A percentile compares a stretch with the other conserved stretches of the same genome.
Conservation (phyloP, 2,329 filamentous ascomycete genomes). For the Phialocephala sp. region DNA sequence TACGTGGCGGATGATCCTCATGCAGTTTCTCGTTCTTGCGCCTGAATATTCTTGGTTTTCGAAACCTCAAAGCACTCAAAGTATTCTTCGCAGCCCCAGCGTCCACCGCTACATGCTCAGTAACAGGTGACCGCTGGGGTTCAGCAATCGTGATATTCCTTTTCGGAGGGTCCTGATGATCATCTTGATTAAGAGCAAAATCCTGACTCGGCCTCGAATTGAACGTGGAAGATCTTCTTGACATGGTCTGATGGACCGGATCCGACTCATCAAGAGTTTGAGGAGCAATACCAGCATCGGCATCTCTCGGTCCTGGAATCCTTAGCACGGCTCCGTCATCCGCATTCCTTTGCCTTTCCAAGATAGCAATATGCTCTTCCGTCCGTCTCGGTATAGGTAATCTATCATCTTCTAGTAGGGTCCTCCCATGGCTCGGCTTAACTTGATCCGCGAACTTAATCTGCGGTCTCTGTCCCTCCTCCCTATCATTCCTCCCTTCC, state of each 20-base stretch:
- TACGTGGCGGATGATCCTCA: slow-evolving; percentile 26
- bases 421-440: slow-evolving; percentile 58
- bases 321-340: slow-evolving; percentile 77
- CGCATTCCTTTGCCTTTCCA: slow-evolving; percentile 80
- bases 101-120: slow-evolving; percentile 42
- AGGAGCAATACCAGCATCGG: slow-evolving; percentile 80
- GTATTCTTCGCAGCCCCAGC: slow-evolving; percentile 32
- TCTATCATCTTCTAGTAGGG: slow-evolving; percentile 53
- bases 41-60: slow-evolving; percentile 49
- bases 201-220: slow-evolving; percentile 23
- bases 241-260: slow-evolving; percentile 25
- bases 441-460: slow-evolving; percentile 73
- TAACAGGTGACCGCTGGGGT: slow-evolving; percentile 27
- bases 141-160: slow-evolving; percentile 42
- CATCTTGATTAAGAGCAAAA: slow-evolving; percentile 27
- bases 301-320: slow-evolving; percentile 91
- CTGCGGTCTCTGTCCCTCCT: slow-evolving; percentile 28
- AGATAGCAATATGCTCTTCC: slow-evolving; percentile 85
- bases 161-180: slow-evolving; percentile 24
- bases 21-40: slow-evolving; percentile 44
- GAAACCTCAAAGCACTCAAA: slow-evolving; percentile 47
- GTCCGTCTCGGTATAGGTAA: slow-evolving; percentile 61
- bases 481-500: background rate
- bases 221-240: slow-evolving; percentile 32
- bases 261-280: slow-evolving; percentile 54